Percentiles rank a stretch among this genome's conserved stretches.
phyloP scores from a whole-genome alignment of 345 rosid species.

The Eutrema yunnanense region DNA sequence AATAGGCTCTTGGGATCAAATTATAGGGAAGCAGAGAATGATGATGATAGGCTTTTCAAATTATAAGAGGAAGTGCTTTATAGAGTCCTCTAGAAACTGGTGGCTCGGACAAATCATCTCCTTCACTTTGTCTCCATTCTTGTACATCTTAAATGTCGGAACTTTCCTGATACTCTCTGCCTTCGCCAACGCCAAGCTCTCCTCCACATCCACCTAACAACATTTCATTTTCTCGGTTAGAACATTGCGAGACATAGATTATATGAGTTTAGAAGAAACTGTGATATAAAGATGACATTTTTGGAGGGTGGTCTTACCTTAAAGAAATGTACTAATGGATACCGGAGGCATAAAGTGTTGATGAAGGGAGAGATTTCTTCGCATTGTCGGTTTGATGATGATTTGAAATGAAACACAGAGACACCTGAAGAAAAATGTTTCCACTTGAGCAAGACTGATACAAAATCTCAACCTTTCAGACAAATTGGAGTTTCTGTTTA shows the following conservation, averaged over 20 bases:
- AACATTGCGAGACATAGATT: conserved; percentile 19
- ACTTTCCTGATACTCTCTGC: conserved; percentile 61
- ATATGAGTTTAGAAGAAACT: neutral
- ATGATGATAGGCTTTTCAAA: conserved; percentile 12
- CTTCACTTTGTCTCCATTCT: conserved; percentile 64
- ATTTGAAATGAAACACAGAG: conserved; percentile 33
- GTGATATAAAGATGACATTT: neutral
- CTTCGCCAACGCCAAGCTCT: conserved; percentile 48
- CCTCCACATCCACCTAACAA: conserved; percentile 63
- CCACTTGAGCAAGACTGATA: conserved; percentile 7
- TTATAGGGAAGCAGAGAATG: conserved; percentile 7
- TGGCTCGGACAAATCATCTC: conserved; percentile 72
- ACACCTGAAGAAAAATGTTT: conserved; percentile 33
- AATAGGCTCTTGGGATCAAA: conserved; percentile 7
- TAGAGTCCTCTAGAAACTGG: conserved; percentile 59
- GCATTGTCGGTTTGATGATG: conserved; percentile 25
- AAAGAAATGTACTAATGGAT: conserved; percentile 32
- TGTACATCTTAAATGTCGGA: conserved; percentile 77
- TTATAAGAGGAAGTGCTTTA: conserved; percentile 52
- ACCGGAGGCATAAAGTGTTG: conserved; percentile 31
- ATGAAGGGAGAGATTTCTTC: conserved; percentile 30
- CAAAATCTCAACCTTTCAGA: neutral
- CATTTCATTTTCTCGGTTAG: neutral
- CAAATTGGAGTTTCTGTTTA: neutral
- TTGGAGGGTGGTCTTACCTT: conserved; percentile 12